A percentile compares a stretch with the other conserved stretches of the same genome.
These are phyloP conservation scores for Fusarium sp. DNA, from an alignment of 2,329 filamentous ascomycete species.

Conservation along the genomic window DNA sequence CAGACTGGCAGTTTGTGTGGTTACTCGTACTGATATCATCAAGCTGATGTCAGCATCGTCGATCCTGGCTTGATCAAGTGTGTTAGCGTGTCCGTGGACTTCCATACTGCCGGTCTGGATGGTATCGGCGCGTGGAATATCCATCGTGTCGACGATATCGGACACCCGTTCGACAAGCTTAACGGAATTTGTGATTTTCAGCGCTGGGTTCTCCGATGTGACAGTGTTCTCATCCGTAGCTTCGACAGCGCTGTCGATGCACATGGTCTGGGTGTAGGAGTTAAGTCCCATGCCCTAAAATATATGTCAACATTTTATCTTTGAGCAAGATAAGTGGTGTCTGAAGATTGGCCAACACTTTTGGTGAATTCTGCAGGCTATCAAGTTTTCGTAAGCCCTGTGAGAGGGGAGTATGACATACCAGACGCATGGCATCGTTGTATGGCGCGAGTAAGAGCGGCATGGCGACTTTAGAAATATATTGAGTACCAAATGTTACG, in stretches of 20 bases:
- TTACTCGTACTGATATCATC: conserved; percentile 11
- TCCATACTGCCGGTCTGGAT: conserved; percentile 12
- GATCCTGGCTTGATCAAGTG: conserved; percentile 15
- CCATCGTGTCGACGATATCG: conserved; percentile 4
- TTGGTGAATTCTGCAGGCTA: rapidly evolving
- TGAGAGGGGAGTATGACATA: not conserved
- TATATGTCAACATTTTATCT: not conserved
- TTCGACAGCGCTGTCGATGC: not conserved
- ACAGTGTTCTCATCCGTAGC: not conserved
- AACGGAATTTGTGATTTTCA: not conserved
- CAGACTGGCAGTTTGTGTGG: conserved; percentile 6
- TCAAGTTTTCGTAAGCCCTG: rapidly evolving
- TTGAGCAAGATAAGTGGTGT: rapidly evolving
- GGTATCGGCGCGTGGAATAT: not conserved
- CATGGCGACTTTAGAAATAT: not conserved
- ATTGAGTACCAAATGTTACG: rapidly evolving
- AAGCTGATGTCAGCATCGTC: conserved; percentile 15
- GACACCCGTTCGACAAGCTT: not conserved
- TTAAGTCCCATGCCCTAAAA: conserved; percentile 11
- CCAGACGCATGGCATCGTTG: conserved; percentile 23
- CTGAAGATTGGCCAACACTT: rapidly evolving
- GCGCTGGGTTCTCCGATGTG: not conserved
- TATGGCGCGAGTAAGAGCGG: conserved; percentile 13
- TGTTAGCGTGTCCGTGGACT: not conserved
- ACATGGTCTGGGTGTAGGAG: conserved; percentile 6